Conservation (phyloP, 2,329 filamentous ascomycete species). For the Chrysoporthe cubensis region DNA sequence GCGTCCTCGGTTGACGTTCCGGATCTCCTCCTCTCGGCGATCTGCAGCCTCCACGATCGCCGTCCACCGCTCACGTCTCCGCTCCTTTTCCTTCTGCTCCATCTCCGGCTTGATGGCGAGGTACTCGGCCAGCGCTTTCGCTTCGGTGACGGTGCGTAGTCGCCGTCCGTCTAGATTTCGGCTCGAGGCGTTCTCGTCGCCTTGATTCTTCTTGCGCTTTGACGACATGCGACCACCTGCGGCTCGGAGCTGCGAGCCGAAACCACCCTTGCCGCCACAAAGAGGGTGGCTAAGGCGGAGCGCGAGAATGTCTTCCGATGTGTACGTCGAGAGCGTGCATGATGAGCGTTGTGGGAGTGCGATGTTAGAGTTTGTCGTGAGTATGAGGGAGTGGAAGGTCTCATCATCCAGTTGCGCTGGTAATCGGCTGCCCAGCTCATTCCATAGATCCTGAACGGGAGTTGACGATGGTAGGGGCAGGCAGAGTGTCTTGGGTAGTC, state of each 20-base stretch:
- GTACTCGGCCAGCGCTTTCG: slow-evolving; percentile 93
- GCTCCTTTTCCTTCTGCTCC: slow-evolving; percentile 92
- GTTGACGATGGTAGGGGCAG: slow-evolving; percentile 71
- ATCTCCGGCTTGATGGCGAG: slow-evolving; percentile 95
- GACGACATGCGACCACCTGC: slow-evolving; percentile 98
- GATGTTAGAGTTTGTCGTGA: slow-evolving; percentile 82
- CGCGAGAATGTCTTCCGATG: slow-evolving; percentile 73
- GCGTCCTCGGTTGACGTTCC: slow-evolving; percentile 70
- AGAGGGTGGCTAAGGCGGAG: slow-evolving; percentile 79
- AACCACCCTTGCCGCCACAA: slow-evolving; percentile 94
- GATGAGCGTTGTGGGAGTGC: slow-evolving; percentile 61
- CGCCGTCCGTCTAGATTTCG: slow-evolving; percentile 91
- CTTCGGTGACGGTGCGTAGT: slow-evolving; percentile 89
- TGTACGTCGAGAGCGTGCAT: slow-evolving; percentile 62
- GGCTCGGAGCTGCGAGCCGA: slow-evolving; percentile 94
- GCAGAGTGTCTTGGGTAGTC: slow-evolving; percentile 79
- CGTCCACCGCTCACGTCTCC: slow-evolving; percentile 82
- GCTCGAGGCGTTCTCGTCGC: slow-evolving; percentile 86
- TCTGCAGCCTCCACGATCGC: slow-evolving; percentile 86
- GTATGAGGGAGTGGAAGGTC: slow-evolving; percentile 60
- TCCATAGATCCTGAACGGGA: slow-evolving; percentile 68
- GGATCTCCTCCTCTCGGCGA: slow-evolving; percentile 80
- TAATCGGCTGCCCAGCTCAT: slow-evolving; percentile 63
- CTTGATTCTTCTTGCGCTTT: slow-evolving; percentile 81
- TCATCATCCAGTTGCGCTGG: slow-evolving; percentile 55